Conservation (phyloP, 2,329 filamentous ascomycete genomes). For the Neonectria neomacrospora region DNA sequence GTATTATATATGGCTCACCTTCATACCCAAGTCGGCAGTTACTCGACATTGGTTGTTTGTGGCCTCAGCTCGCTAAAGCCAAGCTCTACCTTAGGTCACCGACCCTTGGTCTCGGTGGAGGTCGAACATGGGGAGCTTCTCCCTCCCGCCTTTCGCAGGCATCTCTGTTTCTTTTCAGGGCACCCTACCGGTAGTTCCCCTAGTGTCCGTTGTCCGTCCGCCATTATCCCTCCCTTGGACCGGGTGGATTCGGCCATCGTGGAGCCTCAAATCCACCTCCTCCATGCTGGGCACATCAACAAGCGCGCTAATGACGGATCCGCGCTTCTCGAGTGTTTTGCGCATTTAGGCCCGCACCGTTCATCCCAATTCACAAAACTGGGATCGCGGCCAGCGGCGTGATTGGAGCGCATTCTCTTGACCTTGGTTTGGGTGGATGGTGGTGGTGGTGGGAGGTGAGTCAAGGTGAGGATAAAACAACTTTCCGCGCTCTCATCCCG, state of each 20-base stretch:
- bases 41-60: constrained; percentile 12
- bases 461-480: not conserved
- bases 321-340: constrained; percentile 32
- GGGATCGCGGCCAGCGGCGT: constrained; percentile 13
- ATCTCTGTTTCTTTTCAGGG: not conserved
- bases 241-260: constrained; percentile 41
- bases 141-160: not conserved
- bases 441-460: not conserved
- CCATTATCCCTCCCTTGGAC: constrained; percentile 39
- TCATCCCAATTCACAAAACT: constrained; percentile 21
- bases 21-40: not conserved
- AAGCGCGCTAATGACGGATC: constrained; percentile 42
- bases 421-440: not conserved
- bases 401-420: constrained; percentile 26
- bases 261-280: constrained; percentile 30
- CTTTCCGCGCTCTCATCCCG: not conserved
- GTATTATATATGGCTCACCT: too few relatives aligned
- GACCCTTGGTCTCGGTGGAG: constrained; percentile 14
- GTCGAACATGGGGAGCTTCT: constrained; percentile 6
- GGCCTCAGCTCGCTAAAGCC: constrained; percentile 18
- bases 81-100: constrained; percentile 19
- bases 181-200: constrained; percentile 7
- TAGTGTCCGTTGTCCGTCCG: constrained; percentile 31
- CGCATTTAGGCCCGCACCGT: constrained; percentile 16
- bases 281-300: constrained; percentile 15